phyloP scores from a whole-genome alignment of 1,284 basidiomycete species.

The Golubevia sp. region DNA sequence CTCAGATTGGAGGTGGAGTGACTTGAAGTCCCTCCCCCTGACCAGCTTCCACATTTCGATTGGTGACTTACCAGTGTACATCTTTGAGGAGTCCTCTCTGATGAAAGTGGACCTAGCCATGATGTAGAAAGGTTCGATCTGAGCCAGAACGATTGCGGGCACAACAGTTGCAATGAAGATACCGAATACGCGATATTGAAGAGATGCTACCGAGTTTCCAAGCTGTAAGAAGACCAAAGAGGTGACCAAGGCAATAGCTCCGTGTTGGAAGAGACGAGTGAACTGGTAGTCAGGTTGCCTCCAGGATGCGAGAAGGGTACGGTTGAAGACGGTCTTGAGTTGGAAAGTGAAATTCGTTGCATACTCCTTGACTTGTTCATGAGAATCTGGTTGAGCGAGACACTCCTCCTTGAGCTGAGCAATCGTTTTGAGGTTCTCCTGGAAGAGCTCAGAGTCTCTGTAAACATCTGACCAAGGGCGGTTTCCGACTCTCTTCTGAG shows the following conservation, averaged over 20 bases:
- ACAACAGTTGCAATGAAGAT: constrained; percentile 68
- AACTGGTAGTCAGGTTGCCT: constrained; percentile 49
- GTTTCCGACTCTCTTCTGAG: constrained; percentile 47
- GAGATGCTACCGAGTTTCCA: constrained; percentile 70
- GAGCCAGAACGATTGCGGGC: constrained; percentile 76
- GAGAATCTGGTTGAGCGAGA: background rate
- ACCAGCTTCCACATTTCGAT: too few species aligned
- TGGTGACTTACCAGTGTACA: constrained; percentile 12
- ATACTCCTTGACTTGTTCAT: constrained; percentile 31
- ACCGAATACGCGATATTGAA: constrained; percentile 83
- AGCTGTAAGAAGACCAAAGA: constrained; percentile 83
- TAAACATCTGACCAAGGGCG: constrained; percentile 62
- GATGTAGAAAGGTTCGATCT: constrained; percentile 85
- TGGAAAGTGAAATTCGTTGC: constrained; percentile 80
- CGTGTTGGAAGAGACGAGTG: constrained; percentile 73
- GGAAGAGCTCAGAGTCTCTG: constrained; percentile 58
- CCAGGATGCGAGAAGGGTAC: constrained; percentile 80
- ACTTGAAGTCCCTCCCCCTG: constrained; percentile 3
- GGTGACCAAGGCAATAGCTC: constrained; percentile 74
- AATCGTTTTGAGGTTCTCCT: constrained; percentile 62
- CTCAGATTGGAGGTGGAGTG: background rate
- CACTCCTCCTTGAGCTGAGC: constrained; percentile 30
- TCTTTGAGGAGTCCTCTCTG: constrained; percentile 47
- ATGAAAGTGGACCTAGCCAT: constrained; percentile 67
- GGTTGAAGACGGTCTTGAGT: constrained; percentile 72